phyloP scores from a whole-genome alignment of 345 rosid genomes.

The Linum usitatissimum region DNA sequence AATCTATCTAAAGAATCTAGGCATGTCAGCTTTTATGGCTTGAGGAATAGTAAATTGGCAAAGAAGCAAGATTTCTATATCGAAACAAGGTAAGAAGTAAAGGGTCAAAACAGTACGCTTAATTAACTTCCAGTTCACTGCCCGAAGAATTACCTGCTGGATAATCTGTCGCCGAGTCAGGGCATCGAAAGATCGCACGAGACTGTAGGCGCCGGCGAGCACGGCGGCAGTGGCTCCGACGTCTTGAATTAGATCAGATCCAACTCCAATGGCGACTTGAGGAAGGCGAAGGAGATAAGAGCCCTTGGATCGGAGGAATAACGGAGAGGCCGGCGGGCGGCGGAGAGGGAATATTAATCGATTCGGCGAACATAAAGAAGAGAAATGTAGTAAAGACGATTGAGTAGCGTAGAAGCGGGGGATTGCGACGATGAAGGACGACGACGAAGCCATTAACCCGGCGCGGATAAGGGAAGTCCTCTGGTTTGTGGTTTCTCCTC shows the following conservation, averaged over 20 bases:
- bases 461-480: not conserved
- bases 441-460: not conserved
- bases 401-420: not conserved
- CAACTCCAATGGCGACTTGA: conserved; percentile 8
- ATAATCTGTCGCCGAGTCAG: conserved; percentile 55
- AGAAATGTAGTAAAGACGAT: not conserved
- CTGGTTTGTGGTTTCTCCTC: too few relatives aligned
- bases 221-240: conserved; percentile 58
- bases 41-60: too few relatives aligned
- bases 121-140: not conserved
- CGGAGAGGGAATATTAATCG: not conserved
- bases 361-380: not conserved
- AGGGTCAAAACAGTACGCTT: not conserved
- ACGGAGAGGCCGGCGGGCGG: not conserved
- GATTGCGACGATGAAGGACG: not conserved
- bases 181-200: conserved; percentile 50
- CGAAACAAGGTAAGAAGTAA: not conserved
- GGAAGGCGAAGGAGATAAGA: not conserved
- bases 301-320: not conserved
- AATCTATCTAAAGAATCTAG: too few relatives aligned
- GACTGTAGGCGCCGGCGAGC: conserved; percentile 60
- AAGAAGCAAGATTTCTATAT: not conserved
- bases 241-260: conserved; percentile 37
- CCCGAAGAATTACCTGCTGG: conserved; percentile 34
- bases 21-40: too few relatives aligned